phyloP scores from a whole-genome alignment of 2,329 filamentous ascomycete genomes.

The Fusarium sp. region DNA sequence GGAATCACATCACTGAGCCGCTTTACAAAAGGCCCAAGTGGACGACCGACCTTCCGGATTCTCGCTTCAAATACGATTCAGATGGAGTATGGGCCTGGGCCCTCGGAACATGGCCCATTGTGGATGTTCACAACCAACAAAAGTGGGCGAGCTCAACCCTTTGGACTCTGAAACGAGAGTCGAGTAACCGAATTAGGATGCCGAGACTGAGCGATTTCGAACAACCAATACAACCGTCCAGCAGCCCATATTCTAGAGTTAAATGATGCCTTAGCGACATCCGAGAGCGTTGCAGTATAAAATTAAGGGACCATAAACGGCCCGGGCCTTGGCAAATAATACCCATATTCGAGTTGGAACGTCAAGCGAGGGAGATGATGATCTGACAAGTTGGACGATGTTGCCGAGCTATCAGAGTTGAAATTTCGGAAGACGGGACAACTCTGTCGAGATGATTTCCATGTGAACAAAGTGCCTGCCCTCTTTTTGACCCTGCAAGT shows the following conservation, averaged over 20 bases:
- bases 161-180: background rate
- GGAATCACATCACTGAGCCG: background rate
- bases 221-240: background rate
- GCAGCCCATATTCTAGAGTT: background rate
- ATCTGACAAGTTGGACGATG: background rate
- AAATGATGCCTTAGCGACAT: background rate
- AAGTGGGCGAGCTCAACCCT: background rate
- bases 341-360: background rate
- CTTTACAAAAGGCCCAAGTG: background rate
- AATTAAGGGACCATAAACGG: background rate
- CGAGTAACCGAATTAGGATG: background rate
- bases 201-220: background rate
- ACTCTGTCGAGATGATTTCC: background rate
- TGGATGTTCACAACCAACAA: background rate
- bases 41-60: background rate
- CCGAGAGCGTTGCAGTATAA: background rate
- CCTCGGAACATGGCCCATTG: background rate
- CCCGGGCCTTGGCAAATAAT: background rate
- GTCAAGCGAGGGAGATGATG: background rate
- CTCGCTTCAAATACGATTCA: background rate
- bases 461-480: background rate
- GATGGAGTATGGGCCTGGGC: background rate
- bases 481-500: background rate
- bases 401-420: background rate
- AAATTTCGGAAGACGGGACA: background rate